Evolutionary conservation across 805 yeast genomes (phyloP).

Genomic region (Komagataella pseudopastoris): DNA sequence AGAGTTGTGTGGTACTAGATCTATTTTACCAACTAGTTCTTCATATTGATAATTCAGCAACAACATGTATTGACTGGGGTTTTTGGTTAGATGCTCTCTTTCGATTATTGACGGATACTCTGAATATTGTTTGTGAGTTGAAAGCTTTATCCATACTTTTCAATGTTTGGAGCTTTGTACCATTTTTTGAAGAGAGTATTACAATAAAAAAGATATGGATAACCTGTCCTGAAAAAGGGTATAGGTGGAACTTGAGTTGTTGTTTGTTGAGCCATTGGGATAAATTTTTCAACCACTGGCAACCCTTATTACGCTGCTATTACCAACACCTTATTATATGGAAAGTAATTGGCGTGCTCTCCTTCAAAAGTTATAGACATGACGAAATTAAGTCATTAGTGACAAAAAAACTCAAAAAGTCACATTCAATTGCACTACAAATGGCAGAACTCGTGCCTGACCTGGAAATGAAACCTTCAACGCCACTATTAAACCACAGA

Average conservation of each 20-base stretch:
- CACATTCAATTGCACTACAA: background rate
- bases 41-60: constrained; percentile 5
- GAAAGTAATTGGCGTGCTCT: constrained; percentile 27
- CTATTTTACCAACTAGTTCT: constrained; percentile 20
- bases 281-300: constrained; percentile 62
- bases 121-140: constrained; percentile 46
- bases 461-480: background rate
- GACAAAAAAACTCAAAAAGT: constrained; percentile 8
- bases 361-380: background rate
- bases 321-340: constrained; percentile 57
- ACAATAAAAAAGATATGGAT: constrained; percentile 23
- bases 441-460: background rate
- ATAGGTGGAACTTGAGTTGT: constrained; percentile 32
- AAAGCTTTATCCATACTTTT: constrained; percentile 54
- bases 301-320: constrained; percentile 60
- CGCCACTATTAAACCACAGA: background rate
- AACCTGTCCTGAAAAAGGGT: constrained; percentile 20
- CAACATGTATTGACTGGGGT: constrained; percentile 41
- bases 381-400: background rate
- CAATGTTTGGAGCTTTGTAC: constrained; percentile 63
- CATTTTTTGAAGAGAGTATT: constrained; percentile 12
- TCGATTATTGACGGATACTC: constrained; percentile 42
- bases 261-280: constrained; percentile 51
- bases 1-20: constrained; percentile 25
- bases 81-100: constrained; percentile 59